A percentile compares a stretch with the other conserved stretches of the same genome.
Conservation (phyloP, 345 rosid genomes). For the Corchorus capsularis region DNA sequence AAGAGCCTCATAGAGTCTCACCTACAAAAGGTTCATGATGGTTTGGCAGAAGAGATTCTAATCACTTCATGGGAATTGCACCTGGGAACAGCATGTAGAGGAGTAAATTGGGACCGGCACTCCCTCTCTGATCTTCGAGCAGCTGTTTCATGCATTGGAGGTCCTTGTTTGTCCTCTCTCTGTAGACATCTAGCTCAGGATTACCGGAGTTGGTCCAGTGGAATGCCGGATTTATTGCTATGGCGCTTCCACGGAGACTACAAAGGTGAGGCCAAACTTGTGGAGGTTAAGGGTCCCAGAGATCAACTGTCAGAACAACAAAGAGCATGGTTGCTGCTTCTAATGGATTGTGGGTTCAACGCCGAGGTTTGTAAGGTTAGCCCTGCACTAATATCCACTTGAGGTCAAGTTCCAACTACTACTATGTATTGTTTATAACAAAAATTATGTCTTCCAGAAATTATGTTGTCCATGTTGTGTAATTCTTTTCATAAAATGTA, state of each 20-base stretch:
- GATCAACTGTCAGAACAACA: constrained; percentile 94
- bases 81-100: constrained; percentile 70
- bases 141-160: constrained; percentile 78
- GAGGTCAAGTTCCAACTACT: not conserved
- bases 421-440: not conserved
- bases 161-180: constrained; percentile 70
- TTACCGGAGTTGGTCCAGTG: constrained; percentile 88
- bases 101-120: constrained; percentile 78
- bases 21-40: constrained; percentile 58
- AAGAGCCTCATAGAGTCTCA: constrained; percentile 54
- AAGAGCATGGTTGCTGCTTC: constrained; percentile 78
- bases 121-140: constrained; percentile 76
- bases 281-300: constrained; percentile 85
- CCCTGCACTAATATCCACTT: constrained; percentile 27
- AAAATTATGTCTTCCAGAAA: not conserved
- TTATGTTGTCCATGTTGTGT: not conserved
- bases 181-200: constrained; percentile 79
- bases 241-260: constrained; percentile 85
- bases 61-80: constrained; percentile 75
- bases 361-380: constrained; percentile 83
- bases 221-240: constrained; percentile 89
- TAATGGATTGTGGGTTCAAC: constrained; percentile 81
- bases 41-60: constrained; percentile 84
- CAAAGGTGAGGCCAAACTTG: constrained; percentile 94
- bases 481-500: not conserved